Conservation (phyloP, 257 asterid species). For the Schizonepeta tenuifolia region DNA sequence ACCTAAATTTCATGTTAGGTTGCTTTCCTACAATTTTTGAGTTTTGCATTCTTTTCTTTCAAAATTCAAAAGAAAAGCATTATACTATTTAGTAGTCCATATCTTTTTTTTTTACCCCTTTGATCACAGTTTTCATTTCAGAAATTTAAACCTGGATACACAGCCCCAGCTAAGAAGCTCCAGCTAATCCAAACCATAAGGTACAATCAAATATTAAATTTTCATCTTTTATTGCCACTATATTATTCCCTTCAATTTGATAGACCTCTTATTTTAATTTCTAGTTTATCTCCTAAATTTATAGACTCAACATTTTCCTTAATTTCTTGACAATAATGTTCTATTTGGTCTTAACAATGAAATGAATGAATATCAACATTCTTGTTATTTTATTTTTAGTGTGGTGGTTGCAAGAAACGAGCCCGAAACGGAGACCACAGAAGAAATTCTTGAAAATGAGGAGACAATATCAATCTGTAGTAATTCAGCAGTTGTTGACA, state of each 20-base stretch:
- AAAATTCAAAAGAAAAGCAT: not conserved
- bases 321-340: too few species aligned
- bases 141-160: slow-evolving; percentile 81
- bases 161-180: slow-evolving; percentile 52
- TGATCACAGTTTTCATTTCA: slow-evolving; percentile 33
- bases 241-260: too few species aligned
- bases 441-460: slow-evolving; percentile 31
- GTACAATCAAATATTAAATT: slow-evolving; percentile 28
- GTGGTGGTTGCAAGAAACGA: slow-evolving; percentile 45
- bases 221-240: too few species aligned
- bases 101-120: too few species aligned
- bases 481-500: too few species aligned
- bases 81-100: too few species aligned
- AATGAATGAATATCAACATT: not conserved
- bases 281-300: too few species aligned
- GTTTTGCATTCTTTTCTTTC: not conserved
- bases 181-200: slow-evolving; percentile 49
- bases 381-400: not conserved
- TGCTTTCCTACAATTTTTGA: not conserved
- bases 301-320: too few species aligned
- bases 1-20: not conserved
- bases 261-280: too few species aligned
- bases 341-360: too few species aligned
- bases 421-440: slow-evolving; percentile 23
- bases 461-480: slow-evolving; percentile 17